These are phyloP conservation scores for Prunus armeniaca DNA, from an alignment of 306 rosid species.

Conservation along the genomic window DNA sequence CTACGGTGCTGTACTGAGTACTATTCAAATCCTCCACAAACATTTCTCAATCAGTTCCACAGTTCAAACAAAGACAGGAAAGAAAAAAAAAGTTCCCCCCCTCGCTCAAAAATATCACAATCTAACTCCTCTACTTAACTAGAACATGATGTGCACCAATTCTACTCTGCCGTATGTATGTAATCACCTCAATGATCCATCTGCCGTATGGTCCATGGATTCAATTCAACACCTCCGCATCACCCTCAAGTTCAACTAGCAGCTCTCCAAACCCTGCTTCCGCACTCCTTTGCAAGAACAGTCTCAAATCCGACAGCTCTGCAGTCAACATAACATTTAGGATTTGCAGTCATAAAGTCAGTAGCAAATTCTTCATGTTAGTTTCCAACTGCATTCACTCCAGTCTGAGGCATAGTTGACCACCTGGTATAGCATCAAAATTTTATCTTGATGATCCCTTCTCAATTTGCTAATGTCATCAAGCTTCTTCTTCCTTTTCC, in stretches of 20 bases:
- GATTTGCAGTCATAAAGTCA: neutral
- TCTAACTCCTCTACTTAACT: neutral
- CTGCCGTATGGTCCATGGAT: neutral
- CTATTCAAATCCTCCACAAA: too few species aligned
- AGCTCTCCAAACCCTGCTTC: slow-evolving; percentile 1
- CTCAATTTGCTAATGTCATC: neutral
- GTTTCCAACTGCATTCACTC: neutral
- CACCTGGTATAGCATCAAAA: neutral
- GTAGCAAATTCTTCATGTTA: neutral
- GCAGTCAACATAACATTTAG: neutral
- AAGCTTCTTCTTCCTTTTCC: neutral
- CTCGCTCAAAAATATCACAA: neutral
- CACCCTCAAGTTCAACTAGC: neutral
- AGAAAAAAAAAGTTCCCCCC: neutral
- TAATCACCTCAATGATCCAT: neutral
- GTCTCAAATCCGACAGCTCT: neutral
- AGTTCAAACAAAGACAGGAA: too few species aligned
- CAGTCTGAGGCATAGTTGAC: neutral
- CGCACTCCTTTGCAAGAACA: neutral
- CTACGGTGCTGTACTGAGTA: too few species aligned
- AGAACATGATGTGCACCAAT: neutral
- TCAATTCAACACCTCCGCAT: neutral
- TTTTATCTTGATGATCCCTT: neutral
- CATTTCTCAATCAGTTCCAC: too few species aligned
- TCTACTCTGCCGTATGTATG: neutral